Percentiles rank a stretch among this genome's conserved stretches.
These are phyloP conservation scores for Capronia americana DNA, from an alignment of 2,329 filamentous ascomycete species.

Conservation along the genomic window DNA sequence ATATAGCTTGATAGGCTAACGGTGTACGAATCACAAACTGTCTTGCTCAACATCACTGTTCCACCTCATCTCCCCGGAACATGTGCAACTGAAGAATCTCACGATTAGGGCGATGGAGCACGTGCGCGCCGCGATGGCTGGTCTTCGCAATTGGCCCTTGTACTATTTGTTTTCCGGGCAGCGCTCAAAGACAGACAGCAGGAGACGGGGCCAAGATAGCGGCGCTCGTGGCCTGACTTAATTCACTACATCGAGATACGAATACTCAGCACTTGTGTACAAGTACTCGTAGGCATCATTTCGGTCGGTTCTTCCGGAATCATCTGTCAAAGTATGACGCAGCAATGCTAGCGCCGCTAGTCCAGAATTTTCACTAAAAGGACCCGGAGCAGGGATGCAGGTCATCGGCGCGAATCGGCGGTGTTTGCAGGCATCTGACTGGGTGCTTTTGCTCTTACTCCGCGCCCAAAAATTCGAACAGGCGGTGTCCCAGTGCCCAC, in stretches of 20 bases:
- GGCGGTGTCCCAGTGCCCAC: constrained; percentile 6
- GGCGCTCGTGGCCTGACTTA: not conserved
- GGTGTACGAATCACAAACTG: too few species aligned
- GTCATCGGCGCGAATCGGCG: constrained; percentile 19
- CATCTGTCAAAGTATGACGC: not conserved
- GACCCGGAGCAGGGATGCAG: not conserved
- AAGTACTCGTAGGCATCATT: not conserved
- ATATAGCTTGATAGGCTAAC: too few species aligned
- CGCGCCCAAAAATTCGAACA: constrained; percentile 24
- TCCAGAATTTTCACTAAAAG: constrained; percentile 7
- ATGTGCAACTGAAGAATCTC: not conserved
- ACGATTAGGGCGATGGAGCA: not conserved
- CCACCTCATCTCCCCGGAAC: not conserved
- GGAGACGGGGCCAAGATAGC: not conserved
- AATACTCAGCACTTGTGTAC: not conserved
- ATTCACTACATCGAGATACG: not conserved
- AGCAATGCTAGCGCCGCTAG: not conserved
- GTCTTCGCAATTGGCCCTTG: not conserved
- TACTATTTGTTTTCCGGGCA: not conserved
- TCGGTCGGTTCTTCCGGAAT: not conserved
- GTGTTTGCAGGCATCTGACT: constrained; percentile 14
- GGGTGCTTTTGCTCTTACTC: constrained; percentile 2
- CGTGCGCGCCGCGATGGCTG: not conserved
- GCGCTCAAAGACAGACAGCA: not conserved
- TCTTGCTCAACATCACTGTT: not conserved